Base-by-base conservation (phyloP, 768 basidiomycete genomes). In the Macrolepiota fuliginosa region DNA sequence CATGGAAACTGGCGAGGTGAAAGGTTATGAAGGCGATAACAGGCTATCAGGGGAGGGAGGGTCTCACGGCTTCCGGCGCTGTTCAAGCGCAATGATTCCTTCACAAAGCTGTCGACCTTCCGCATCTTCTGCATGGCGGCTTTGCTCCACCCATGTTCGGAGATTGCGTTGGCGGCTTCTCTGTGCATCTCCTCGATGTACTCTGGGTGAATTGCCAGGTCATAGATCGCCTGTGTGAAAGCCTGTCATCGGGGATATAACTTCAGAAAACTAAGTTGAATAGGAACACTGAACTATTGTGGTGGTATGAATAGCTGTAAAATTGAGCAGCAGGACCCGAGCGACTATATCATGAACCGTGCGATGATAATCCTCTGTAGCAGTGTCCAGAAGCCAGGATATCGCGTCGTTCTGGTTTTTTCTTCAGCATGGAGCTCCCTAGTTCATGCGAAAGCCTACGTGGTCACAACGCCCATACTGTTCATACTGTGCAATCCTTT, bases 91-190 rank as follows among this genome's bases (percentile, higher is more conserved):
- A 61, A 63, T 3, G 75, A 75, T 60, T 81, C 81, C 56, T 75
- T 74, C 25, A 81, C 61, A 64, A 81, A 80, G 58, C 80, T 82
- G 58, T 81, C 79, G 17, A 81, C 47, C 64, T 77, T 76, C 56
- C 69, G 68, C 72, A 82, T 73, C 53, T 76, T 76, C 15, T 65
- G 66, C 54, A 81, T 65, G 1, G 73, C 67, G 10, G 68, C 64
- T 56, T 76, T 75, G 0, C 68, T 69, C 72, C 75, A 79, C 25
- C 72, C 77, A n/a, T 77, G 70, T 3, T 69, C 63, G 1, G 57
- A 39, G 13, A 78, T 52, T 9, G 76, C 68, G 1, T 56, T 54
- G 40, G 79, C 76, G 2, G 80, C 69, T 65, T 84, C 82, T 56
- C 79, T 74, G 0, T 81, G 74, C 25, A 83, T 51, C 15, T 72